Evolutionary conservation across 305 asterid genomes (phyloP), one percentile per base, ranked within the genome.

Genomic region (Fraxinus xanthoxyloides): DNA sequence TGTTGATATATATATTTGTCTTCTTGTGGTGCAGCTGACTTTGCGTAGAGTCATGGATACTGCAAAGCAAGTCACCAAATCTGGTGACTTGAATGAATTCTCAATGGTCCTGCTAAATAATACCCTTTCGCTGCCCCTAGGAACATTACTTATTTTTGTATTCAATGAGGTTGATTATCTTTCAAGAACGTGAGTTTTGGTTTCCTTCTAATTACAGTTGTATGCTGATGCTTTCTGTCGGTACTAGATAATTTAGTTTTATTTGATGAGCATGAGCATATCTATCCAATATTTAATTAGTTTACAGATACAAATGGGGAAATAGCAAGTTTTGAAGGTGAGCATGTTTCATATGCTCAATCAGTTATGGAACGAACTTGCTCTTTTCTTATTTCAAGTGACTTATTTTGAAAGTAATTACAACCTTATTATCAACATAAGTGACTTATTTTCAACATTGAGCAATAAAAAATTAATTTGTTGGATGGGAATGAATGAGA

Each of bases 101-200:
- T 91, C 98, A 19, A 95, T 95, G 98, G 98, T 95, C 86, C 82
- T 92, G 92, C 91, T 95, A 82, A 95, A 93, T 90, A 95, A 95
- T 84, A 87, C 87, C 84, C 98, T 95, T 84, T 95, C 98, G 5
- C 61, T 93, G 80, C 98, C 98, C 21, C 86, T 95, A 12, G 98
- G 98, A 75, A 38, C 89, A 73, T 67, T 90, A 31, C 98, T 95
- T 75, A 51, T 95, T 59, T 82, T 93, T 72, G 85, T 87, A 75
- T 92, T 93, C 90, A 89, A 91, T 43, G 98, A 95, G 88, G 90
- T 88, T 72, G 97, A 91, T 65, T 95, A 93, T 86, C 95, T 95
- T 77, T 90, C 85, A 77, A 91, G 87, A 80, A 92, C 98, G 98
- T 95, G 83, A 92, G 98, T 87, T 72, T 72, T 78, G 70, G 32